These are phyloP conservation scores for Physcomitrellopsis africana DNA, from an alignment of 225 moss, liverwort and hornwort genomes.

Conservation along the genomic window DNA sequence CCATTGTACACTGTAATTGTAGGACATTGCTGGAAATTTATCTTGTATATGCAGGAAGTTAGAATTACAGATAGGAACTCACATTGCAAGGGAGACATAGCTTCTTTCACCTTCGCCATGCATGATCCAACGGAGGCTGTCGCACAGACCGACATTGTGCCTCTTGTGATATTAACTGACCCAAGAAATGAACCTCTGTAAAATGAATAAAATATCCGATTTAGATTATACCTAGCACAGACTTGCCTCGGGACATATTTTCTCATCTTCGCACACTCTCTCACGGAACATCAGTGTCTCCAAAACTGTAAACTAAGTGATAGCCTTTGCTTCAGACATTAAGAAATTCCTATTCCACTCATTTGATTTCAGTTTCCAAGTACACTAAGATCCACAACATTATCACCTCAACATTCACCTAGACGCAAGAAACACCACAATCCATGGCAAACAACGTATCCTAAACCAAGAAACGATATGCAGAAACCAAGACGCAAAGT, in stretches of 20 bases:
- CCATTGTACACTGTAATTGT: not conserved
- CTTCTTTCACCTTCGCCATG: conserved; percentile 43
- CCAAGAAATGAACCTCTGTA: conserved; percentile 16
- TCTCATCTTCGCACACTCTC: not conserved
- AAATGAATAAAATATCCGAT: conserved; percentile 2
- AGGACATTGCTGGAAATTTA: not conserved
- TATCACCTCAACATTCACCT: not conserved
- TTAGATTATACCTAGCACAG: not conserved
- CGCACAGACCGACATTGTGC: conserved; percentile 46
- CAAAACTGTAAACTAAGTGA: not conserved
- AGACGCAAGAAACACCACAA: not conserved
- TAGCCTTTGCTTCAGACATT: not conserved
- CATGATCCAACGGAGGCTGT: conserved; percentile 40
- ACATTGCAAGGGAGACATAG: conserved; percentile 32
- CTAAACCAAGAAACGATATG: not conserved
- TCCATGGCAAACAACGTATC: not conserved
- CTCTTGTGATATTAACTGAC: not conserved
- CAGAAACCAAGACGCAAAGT: not conserved
- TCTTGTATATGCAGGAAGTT: too few species aligned
- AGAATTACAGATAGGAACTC: too few species aligned
- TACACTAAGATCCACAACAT: too few species aligned
- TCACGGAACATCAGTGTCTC: not conserved
- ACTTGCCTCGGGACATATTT: not conserved
- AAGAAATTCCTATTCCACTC: too few species aligned
- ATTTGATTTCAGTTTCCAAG: too few species aligned